Conservation (phyloP, 495 filamentous ascomycete species). For the Xylaria telfairii region DNA sequence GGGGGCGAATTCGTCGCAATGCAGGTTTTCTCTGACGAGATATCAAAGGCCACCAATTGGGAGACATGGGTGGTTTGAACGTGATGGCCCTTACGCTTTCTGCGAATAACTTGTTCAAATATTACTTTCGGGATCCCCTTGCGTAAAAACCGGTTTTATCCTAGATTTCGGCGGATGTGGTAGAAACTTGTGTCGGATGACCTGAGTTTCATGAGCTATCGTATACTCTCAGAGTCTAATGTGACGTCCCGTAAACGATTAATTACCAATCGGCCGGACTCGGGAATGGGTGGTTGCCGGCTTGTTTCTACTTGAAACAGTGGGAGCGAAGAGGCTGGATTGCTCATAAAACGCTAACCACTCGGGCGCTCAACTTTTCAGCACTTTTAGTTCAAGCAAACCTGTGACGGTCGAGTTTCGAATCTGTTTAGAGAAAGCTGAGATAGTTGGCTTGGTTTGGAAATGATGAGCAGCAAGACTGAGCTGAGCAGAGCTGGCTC, state of each 20-base stretch:
- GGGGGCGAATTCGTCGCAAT: neutral
- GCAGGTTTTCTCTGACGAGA: neutral
- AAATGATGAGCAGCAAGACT: neutral
- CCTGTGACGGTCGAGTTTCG: neutral
- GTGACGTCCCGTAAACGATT: neutral
- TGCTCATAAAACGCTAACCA: no score
- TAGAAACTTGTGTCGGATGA: neutral
- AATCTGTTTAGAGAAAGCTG: neutral
- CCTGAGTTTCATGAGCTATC: neutral
- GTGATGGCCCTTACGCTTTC: neutral
- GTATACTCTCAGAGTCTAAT: neutral
- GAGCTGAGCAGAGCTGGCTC: neutral
- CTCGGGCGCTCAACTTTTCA: no score
- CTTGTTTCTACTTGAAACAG: neutral
- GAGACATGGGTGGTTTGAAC: neutral
- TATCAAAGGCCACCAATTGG: neutral
- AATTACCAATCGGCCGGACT: neutral
- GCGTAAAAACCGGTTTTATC: neutral
- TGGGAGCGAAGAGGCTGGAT: neutral
- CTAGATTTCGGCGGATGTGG: neutral
- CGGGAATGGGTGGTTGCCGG: neutral
- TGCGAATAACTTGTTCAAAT: no score
- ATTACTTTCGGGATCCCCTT: neutral
- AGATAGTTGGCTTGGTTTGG: neutral
- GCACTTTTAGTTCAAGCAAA: neutral